Evolutionary conservation across 1,139 yeast genomes (phyloP).

Genomic region (Geotrichum candidum): DNA sequence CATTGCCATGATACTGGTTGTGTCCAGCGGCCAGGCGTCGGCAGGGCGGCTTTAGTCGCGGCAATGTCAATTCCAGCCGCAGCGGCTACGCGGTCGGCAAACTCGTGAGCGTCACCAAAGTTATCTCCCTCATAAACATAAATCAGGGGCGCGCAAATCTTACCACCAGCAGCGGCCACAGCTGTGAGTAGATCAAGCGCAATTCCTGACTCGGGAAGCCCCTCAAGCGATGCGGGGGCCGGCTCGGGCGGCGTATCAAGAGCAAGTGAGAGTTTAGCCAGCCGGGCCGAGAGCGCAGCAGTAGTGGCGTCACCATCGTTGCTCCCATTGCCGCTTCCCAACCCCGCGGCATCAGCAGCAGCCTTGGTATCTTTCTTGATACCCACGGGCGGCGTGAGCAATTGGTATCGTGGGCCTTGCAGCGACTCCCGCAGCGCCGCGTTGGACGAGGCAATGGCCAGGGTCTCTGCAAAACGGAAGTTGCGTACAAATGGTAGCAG

Average conservation of each 20-base stretch:
- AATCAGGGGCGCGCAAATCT: slow-evolving; percentile 31
- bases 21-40: slow-evolving; percentile 34
- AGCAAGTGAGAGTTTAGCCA: slow-evolving; percentile 22
- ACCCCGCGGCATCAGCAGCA: not conserved
- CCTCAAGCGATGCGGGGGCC: slow-evolving; percentile 5
- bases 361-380: not conserved
- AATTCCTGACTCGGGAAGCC: slow-evolving; percentile 33
- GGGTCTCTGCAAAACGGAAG: slow-evolving; percentile 41
- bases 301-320: not conserved
- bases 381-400: slow-evolving; percentile 10
- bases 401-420: slow-evolving; percentile 14
- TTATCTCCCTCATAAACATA: slow-evolving; percentile 90
- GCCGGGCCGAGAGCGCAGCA: slow-evolving; percentile 20
- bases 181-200: slow-evolving; percentile 25
- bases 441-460: slow-evolving; percentile 68
- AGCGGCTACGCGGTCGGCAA: slow-evolving; percentile 42
- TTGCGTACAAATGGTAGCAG: slow-evolving; percentile 46
- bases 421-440: slow-evolving; percentile 35
- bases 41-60: slow-evolving; percentile 13
- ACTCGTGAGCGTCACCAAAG: slow-evolving; percentile 57
- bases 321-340: not conserved
- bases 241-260: slow-evolving; percentile 11
- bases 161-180: slow-evolving; percentile 20
- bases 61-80: slow-evolving; percentile 31
- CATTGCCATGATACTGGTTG: slow-evolving; percentile 80